Evolutionary conservation across 2,329 filamentous ascomycete species (phyloP).

Genomic region (Neonectria neomacrospora): DNA sequence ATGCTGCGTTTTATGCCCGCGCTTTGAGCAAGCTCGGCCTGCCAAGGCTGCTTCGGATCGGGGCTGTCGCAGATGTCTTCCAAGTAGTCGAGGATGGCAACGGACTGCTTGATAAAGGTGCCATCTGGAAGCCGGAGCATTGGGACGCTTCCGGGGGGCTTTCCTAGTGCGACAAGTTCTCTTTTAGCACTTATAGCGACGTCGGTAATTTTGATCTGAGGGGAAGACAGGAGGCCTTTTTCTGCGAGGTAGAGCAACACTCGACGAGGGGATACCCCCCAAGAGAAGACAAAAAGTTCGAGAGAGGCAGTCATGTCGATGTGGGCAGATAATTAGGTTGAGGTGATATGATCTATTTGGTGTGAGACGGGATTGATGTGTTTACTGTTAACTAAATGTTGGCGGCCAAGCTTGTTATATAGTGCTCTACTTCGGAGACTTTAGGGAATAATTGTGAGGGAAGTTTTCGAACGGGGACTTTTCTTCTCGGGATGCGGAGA

Average conservation of each 20-base stretch:
- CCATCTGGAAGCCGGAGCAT: conserved; percentile 31
- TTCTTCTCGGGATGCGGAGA: no score
- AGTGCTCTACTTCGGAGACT: background rate
- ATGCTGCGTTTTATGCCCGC: conserved; percentile 7
- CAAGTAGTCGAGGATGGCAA: conserved; percentile 33
- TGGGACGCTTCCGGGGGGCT: conserved; percentile 27
- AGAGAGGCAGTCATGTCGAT: conserved; percentile 20
- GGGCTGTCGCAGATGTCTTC: conserved; percentile 35
- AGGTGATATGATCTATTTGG: background rate
- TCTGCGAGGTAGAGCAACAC: conserved; percentile 29
- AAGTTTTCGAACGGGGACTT: no score
- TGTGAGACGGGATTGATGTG: no score
- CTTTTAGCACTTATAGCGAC: background rate
- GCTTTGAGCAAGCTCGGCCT: conserved; percentile 6
- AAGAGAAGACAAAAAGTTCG: conserved; percentile 30
- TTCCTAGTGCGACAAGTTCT: conserved; percentile 14
- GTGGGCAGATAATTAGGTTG: background rate
- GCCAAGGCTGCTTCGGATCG: conserved; percentile 12
- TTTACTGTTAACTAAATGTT: background rate
- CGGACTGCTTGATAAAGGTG: conserved; percentile 33
- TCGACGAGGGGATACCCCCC: conserved; percentile 32
- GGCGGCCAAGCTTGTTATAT: background rate
- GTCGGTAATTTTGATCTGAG: conserved; percentile 19
- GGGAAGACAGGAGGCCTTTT: conserved; percentile 21
- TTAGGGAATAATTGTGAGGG: background rate